Conservation (phyloP, 768 basidiomycete genomes). For the Boletellus sp. region DNA sequence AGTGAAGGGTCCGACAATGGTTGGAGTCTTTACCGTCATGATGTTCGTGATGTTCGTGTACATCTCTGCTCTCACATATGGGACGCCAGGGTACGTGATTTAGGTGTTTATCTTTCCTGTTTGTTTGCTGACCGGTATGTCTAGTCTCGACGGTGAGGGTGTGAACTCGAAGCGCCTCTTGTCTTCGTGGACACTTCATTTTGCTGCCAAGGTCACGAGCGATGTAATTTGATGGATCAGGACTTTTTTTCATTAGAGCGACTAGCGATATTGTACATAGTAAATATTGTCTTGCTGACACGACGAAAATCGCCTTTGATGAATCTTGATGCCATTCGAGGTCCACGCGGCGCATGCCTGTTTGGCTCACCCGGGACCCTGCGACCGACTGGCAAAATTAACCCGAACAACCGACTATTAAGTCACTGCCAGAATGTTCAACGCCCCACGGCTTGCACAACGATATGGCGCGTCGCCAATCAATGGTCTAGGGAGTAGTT, state of each 20-base stretch:
- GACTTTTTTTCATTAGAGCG: constrained; percentile 10
- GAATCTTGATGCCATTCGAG: constrained; percentile 1
- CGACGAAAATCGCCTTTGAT: background rate
- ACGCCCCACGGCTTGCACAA: constrained; percentile 72
- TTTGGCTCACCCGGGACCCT: constrained; percentile 12
- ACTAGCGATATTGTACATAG: constrained; percentile 18
- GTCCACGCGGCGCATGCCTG: constrained; percentile 12
- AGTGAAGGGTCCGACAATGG: constrained; percentile 65
- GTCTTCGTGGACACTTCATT: constrained; percentile 92
- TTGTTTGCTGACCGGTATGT: constrained; percentile 14
- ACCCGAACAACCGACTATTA: constrained; percentile 4
- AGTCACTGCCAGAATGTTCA: constrained; percentile 61
- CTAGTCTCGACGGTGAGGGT: constrained; percentile 76
- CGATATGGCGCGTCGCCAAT: constrained; percentile 57
- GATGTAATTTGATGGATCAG: constrained; percentile 29
- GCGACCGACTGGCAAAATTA: constrained; percentile 6
- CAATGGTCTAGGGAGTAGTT: constrained; percentile 64
- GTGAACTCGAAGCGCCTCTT: constrained; percentile 83
- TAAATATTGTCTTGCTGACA: constrained; percentile 18
- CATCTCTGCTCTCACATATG: constrained; percentile 90
- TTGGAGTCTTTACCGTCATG: constrained; percentile 52
- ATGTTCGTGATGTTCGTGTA: constrained; percentile 68
- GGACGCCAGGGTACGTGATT: constrained; percentile 82
- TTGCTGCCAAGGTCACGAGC: constrained; percentile 65
- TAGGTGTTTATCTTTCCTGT: background rate